Percentiles rank a stretch among this genome's conserved stretches.
These are phyloP conservation scores for Annona cherimola DNA, from an alignment of 164 flowering plant genomes.

Conservation along the genomic window DNA sequence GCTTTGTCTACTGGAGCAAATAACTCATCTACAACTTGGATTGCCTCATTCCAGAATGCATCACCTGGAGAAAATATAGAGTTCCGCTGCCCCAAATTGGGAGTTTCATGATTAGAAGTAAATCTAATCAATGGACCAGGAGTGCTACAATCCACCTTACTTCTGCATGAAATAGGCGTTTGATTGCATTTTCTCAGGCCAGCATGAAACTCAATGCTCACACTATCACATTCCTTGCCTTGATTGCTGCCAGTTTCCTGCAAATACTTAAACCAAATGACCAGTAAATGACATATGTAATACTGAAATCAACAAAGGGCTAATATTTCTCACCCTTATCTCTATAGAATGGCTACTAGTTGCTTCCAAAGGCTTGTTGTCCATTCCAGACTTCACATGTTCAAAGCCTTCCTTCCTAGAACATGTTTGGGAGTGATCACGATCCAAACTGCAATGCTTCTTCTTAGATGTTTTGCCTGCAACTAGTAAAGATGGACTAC, in stretches of 20 bases:
- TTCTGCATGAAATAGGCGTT: conserved; percentile 12
- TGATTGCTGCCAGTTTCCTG: conserved; percentile 28
- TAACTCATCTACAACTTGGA: conserved; percentile 75
- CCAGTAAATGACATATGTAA: not conserved
- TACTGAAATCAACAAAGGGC: not conserved
- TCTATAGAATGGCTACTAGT: conserved; percentile 15
- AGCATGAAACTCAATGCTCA: conserved; percentile 21
- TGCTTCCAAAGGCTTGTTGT: conserved; percentile 19
- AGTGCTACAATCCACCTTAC: conserved; percentile 29
- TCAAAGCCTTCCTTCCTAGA: conserved; percentile 19
- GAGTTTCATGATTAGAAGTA: conserved; percentile 38
- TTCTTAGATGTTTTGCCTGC: conserved; percentile 32
- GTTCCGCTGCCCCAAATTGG: conserved; percentile 56
- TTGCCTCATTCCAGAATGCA: conserved; percentile 90
- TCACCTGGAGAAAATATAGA: conserved; percentile 93
- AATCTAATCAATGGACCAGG: conserved; percentile 34
- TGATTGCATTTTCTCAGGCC: conserved; percentile 54
- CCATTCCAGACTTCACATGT: conserved; percentile 13
- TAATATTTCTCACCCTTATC: conserved; percentile 23
- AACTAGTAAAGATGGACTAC: conserved; percentile 36
- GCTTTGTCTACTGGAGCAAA: conserved; percentile 26
- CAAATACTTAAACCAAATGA: conserved; percentile 3
- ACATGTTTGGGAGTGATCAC: conserved; percentile 16
- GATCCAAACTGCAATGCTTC: conserved; percentile 24
- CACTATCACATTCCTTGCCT: conserved; percentile 4